Evolutionary conservation across 331 rosid genomes (phyloP), one percentile per base, ranked within the genome.

Genomic region (Stylosanthes scabra): DNA sequence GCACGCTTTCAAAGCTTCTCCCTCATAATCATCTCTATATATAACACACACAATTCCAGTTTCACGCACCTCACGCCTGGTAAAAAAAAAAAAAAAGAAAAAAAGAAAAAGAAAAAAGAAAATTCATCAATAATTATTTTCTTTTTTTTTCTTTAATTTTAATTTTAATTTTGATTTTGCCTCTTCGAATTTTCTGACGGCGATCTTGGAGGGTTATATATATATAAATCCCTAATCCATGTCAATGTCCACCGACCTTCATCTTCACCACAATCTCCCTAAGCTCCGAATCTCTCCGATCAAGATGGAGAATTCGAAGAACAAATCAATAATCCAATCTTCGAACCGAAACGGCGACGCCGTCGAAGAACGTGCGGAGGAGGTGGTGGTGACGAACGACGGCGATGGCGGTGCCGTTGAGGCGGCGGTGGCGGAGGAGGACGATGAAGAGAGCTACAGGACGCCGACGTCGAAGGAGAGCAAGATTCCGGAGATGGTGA

Each of bases 381-480:
- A 57, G 16, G 39, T 6, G 39, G 39, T 6, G 39, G 39, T 34
- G 4, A 34, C 39, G 6, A 13, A 45, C 6, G 20, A 4, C 2
- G 14, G 55, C 10, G 9, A 7, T 8, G 71, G 29, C 27, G 64
- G 4, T 77, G 39, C 34, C 9, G 15, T 9, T 6, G 27, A 15
- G 39, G 39, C 4, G 39, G 39, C 6, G 39, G 39, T 0, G 39
- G 6, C 3, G 5, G 71, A 11, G 0, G 74, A 14, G 6, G 59
- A 42, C 0, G 75, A 11, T 4, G 83, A 75, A 0, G 79, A 71
- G 57, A 63, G 78, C 20, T 93, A 84, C 78, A 80, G 84, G 15
- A 89, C 97, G 1, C 96, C 97, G 40, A 92, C 87, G 0, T 84
- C 97, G 0, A 78, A 78, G 28, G 87, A 85, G 57, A 79, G 86